These are phyloP conservation scores for Daedaleopsis nitida DNA, from an alignment of 768 basidiomycete species.

Conservation along the genomic window DNA sequence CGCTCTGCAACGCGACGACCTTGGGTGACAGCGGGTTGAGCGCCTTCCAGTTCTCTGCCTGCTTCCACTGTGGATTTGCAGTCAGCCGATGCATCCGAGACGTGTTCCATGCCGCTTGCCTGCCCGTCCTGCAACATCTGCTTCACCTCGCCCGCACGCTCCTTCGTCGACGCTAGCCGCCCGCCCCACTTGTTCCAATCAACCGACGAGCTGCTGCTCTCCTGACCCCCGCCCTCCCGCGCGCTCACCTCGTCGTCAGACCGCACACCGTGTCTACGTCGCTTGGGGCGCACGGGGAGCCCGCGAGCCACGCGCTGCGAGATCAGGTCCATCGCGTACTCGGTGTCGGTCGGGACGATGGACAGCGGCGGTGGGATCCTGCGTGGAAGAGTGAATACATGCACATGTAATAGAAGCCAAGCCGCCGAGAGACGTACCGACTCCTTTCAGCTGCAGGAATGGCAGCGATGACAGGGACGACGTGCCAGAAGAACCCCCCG, in stretches of 20 bases:
- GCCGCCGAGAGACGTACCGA: constrained; percentile 40
- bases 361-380: constrained; percentile 40
- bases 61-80: constrained; percentile 25
- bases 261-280: constrained; percentile 5
- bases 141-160: constrained; percentile 41
- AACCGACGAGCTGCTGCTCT: constrained; percentile 27
- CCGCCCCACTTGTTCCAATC: constrained; percentile 63
- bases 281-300: constrained; percentile 43
- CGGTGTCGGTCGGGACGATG: constrained; percentile 66
- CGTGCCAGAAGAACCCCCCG: constrained; percentile 66
- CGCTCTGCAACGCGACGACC: constrained; percentile 12
- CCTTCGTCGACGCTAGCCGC: constrained; percentile 48
- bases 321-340: constrained; percentile 72
- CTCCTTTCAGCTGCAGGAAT: constrained; percentile 48
- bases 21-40: constrained; percentile 14
- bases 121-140: constrained; percentile 38
- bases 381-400: constrained; percentile 16
- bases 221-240: background rate
- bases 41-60: constrained; percentile 21
- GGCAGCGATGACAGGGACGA: constrained; percentile 54
- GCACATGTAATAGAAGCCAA: background rate
- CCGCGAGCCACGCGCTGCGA: constrained; percentile 60
- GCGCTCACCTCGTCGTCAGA: constrained; percentile 1
- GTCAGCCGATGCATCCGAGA: background rate
- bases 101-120: constrained; percentile 30